phyloP scores from a whole-genome alignment of 345 rosid species.

The Syzygium grande region DNA sequence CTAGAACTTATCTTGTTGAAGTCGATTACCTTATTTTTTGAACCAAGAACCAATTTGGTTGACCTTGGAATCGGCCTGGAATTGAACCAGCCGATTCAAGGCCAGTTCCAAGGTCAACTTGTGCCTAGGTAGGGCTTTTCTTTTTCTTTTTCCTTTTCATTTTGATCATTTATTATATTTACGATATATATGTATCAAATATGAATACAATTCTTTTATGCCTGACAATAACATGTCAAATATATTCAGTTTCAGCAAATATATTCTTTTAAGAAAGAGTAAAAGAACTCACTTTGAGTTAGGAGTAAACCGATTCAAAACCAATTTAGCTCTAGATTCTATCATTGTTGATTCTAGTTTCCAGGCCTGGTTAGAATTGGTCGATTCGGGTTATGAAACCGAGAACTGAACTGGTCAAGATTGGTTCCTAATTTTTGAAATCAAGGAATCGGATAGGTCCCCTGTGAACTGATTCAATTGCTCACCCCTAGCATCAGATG shows the following conservation, averaged over 20 bases:
- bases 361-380: neutral
- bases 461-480: rapidly evolving
- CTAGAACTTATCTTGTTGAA: neutral
- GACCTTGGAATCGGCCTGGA: neutral
- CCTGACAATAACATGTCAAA: neutral
- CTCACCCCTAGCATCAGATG: neutral
- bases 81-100: rapidly evolving
- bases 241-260: neutral
- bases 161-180: neutral
- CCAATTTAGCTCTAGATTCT: neutral
- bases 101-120: neutral
- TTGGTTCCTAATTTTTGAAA: neutral
- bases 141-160: neutral
- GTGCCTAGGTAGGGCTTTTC: neutral
- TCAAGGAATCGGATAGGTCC: neutral
- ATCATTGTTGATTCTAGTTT: neutral
- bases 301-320: neutral
- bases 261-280: neutral
- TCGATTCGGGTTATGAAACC: neutral
- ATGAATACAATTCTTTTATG: neutral
- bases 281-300: neutral
- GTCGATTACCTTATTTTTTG: neutral
- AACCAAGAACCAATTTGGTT: neutral
- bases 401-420: neutral
- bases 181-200: neutral